These are phyloP conservation scores for Microbotryomycetes sp. DNA, from an alignment of 1,284 basidiomycete species.

Conservation along the genomic window DNA sequence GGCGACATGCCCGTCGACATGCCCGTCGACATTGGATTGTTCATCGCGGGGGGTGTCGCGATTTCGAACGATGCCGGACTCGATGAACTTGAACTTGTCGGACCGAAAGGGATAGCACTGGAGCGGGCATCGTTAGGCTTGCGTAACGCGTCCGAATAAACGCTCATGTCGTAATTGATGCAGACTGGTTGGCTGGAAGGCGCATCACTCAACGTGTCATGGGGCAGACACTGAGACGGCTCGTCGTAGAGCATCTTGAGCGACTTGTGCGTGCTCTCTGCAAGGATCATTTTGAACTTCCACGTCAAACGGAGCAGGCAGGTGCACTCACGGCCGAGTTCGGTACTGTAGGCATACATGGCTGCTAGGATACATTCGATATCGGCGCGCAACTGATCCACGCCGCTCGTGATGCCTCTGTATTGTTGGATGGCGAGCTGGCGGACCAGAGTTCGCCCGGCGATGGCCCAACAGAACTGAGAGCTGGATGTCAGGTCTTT, in stretches of 20 bases:
- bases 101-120: no score
- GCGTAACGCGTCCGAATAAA: no score
- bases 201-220: not conserved
- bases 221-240: conserved; percentile 17
- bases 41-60: not conserved
- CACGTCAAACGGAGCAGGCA: not conserved
- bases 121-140: no score
- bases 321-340: conserved; percentile 10
- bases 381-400: conserved; percentile 7
- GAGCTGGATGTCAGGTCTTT: not conserved
- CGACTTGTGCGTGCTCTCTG: conserved; percentile 10
- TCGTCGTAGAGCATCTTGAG: conserved; percentile 18
- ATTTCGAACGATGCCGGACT: not conserved
- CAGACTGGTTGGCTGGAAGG: not conserved
- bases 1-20: no score
- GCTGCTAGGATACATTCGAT: conserved; percentile 29
- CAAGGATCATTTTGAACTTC: not conserved
- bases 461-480: conserved; percentile 27
- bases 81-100: no score
- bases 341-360: conserved; percentile 21
- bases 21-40: no score
- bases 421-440: conserved; percentile 26
- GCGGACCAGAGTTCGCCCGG: conserved; percentile 31
- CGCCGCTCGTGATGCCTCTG: not conserved
- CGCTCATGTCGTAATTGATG: not conserved